Evolutionary conservation across 2,329 filamentous ascomycete species (phyloP), one percentile per base, ranked within the genome.

Genomic region (Neonectria neomacrospora): DNA sequence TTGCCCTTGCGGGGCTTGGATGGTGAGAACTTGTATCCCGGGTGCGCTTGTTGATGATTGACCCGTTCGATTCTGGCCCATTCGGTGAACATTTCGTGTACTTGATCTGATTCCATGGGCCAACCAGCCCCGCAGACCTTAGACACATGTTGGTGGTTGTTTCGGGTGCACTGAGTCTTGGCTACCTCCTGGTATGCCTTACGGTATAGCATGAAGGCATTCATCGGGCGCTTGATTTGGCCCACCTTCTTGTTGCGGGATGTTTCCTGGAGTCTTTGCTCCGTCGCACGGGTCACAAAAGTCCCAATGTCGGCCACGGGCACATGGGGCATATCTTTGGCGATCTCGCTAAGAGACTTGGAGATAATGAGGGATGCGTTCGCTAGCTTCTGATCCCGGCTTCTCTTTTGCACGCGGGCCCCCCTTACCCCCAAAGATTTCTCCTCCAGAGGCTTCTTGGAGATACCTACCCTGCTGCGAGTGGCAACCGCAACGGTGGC

Each of bases 131-230:
- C 96, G 61, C 93, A 93, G n/a, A 96, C 88, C 48, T 90, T 88
- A 2, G 95, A 98, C 26, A 98, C 91, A 37, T 96, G 83, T 77
- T 99, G 95, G 77, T 99, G 95, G 79, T 98, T 97, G 78, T 96
- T 95, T 72, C 96, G 89, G 14, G 88, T 82, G 71, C 91, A 92
- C 83, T 90, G 92, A 54, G 87, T 84, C 78, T 97, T 97, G 63
- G 92, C 93, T 32, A 94, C 86, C 65, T 96, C 92, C 64, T 96
- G 92, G 75, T 93, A 97, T 7, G 93, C 93, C 69, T 96, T 97
- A 44, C 96, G 91, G 78, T 99, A 99, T 54, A 99, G 83, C 91
- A 99, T 97, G 81, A 98, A 99, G 1, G 93, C 95, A 78, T 99
- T 99, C 91, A 97, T 97, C 3, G 96, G 94, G 30, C 96, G 86